Percentiles rank a stretch among this genome's conserved stretches.
phyloP scores from a whole-genome alignment of 2,329 filamentous ascomycete genomes.

The Venturia pyrina region DNA sequence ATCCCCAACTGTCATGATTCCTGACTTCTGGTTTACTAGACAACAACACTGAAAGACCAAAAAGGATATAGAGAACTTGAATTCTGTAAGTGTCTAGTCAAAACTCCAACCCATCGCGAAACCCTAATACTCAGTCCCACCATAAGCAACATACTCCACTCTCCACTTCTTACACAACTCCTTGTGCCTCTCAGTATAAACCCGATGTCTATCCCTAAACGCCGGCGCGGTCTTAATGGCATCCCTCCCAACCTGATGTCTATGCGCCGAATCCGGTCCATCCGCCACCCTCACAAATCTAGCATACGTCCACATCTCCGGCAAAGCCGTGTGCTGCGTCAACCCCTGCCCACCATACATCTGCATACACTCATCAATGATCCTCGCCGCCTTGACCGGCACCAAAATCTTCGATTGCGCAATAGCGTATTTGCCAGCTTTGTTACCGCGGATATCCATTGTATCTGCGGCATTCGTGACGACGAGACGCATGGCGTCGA shows the following conservation, averaged over 20 bases:
- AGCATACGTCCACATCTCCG: slow-evolving; percentile 35
- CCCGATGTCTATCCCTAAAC: slow-evolving; percentile 25
- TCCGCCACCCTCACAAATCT: slow-evolving; percentile 33
- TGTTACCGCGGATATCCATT: slow-evolving; percentile 32
- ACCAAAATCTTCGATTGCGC: slow-evolving; percentile 34
- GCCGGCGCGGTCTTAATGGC: slow-evolving; percentile 31
- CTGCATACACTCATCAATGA: slow-evolving; percentile 35
- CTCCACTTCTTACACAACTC: slow-evolving; percentile 27
- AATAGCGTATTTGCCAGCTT: slow-evolving; percentile 31
- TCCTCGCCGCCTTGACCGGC: slow-evolving; percentile 28
- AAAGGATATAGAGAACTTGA: too few relatives aligned
- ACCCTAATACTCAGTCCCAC: slow-evolving; percentile 16
- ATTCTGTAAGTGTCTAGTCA: too few relatives aligned
- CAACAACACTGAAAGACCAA: too few relatives aligned
- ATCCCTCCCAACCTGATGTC: slow-evolving; percentile 33
- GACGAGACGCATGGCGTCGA: slow-evolving; percentile 30
- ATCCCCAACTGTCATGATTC: too few relatives aligned
- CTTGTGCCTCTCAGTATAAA: slow-evolving; percentile 25
- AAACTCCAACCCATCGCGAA: too few relatives aligned
- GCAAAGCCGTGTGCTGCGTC: slow-evolving; percentile 32
- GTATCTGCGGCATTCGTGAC: slow-evolving; percentile 33
- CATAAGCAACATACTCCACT: slow-evolving; percentile 22
- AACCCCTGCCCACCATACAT: slow-evolving; percentile 33
- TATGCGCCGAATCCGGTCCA: slow-evolving; percentile 32
- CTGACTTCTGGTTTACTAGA: too few relatives aligned